phyloP scores from a whole-genome alignment of 31 red algal species.

The Odonthalia washingtoniensis region DNA sequence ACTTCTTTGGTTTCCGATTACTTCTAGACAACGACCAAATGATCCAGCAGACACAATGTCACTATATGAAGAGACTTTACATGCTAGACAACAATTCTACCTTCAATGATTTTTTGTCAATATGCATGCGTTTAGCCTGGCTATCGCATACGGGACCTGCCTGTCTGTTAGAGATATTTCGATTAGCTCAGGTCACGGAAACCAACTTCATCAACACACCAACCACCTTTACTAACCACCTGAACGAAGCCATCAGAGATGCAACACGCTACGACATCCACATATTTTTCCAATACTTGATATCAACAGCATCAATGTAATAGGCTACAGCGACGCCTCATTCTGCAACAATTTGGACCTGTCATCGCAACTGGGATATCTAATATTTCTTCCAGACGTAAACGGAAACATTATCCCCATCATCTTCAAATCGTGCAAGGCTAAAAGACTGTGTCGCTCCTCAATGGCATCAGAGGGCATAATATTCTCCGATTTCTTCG shows the following conservation, averaged over 20 bases:
- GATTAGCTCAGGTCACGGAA: slow-evolving; percentile 38
- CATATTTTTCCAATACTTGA: slow-evolving; percentile 6
- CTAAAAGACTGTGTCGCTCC: slow-evolving; percentile 14
- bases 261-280: neutral
- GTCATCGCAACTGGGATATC: slow-evolving; percentile 45
- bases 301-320: neutral
- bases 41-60: slow-evolving; percentile 4
- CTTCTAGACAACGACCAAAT: no score
- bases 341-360: slow-evolving; percentile 33
- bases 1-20: slow-evolving; percentile 33
- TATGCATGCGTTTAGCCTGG: slow-evolving; percentile 52
- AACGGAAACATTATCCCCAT: slow-evolving; percentile 22
- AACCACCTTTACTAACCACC: neutral
- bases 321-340: no score
- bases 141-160: slow-evolving; percentile 29
- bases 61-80: slow-evolving; percentile 37
- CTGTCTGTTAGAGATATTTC: slow-evolving; percentile 43
- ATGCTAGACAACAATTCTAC: neutral
- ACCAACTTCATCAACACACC: neutral
- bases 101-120: slow-evolving; percentile 11
- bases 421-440: slow-evolving; percentile 45
- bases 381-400: slow-evolving; percentile 31
- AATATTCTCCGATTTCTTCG: slow-evolving; percentile 50
- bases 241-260: neutral
- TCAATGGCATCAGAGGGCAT: slow-evolving; percentile 39